A percentile compares a stretch with the other conserved stretches of the same genome.
Evolutionary conservation across 169 alveolate species (phyloP).

Genomic region (Babesia ovata): DNA sequence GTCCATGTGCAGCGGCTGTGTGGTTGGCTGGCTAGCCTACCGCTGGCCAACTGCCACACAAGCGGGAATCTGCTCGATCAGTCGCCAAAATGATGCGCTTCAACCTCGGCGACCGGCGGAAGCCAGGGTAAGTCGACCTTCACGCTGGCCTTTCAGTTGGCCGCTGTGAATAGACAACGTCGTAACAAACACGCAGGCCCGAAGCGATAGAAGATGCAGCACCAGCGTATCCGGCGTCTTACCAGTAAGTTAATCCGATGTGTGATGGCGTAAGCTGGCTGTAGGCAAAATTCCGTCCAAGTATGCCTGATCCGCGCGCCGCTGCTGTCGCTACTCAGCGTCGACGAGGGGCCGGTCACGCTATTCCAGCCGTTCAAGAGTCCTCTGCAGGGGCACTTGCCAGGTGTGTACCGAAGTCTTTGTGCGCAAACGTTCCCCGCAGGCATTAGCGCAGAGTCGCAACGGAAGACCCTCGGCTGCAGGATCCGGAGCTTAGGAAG

Average conservation of each 20-base stretch:
- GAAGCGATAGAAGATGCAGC: background rate
- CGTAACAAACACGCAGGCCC: conserved; percentile 20
- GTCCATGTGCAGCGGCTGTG: background rate
- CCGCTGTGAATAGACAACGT: background rate
- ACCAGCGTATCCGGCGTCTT: background rate
- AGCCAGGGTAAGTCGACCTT: conserved; percentile 6
- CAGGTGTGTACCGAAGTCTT: conserved; percentile 57
- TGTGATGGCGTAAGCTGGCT: background rate
- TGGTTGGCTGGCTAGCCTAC: background rate
- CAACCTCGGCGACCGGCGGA: conserved; percentile 2
- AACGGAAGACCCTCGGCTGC: conserved; percentile 79
- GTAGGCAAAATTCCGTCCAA: conserved; percentile 24
- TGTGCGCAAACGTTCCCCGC: background rate
- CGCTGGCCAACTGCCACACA: background rate
- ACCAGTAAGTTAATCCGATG: background rate
- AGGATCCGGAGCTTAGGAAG: conserved; percentile 59
- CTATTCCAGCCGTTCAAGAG: conserved; percentile 78
- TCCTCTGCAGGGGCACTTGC: conserved; percentile 78
- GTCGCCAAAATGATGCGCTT: conserved; percentile 40
- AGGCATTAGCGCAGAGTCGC: conserved; percentile 77
- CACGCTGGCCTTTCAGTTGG: background rate
- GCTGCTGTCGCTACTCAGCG: conserved; percentile 71
- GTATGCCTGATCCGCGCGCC: conserved; percentile 80
- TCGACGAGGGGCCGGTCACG: conserved; percentile 77
- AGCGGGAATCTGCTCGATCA: background rate